These are phyloP conservation scores for Cronartium ribicola DNA, from an alignment of 1,284 basidiomycete species.

Conservation along the genomic window DNA sequence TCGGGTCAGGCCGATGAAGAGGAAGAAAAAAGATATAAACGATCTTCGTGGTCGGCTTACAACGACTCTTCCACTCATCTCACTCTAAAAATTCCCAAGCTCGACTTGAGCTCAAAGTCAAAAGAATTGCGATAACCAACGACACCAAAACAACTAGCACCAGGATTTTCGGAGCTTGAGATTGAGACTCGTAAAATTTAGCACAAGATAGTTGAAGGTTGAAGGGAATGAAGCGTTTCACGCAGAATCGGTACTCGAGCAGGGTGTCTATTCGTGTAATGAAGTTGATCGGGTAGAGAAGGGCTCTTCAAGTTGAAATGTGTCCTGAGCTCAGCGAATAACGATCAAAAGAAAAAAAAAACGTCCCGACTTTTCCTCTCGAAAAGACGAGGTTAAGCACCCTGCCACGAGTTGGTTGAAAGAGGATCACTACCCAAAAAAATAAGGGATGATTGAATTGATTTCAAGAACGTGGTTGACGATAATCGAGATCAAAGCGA, in stretches of 20 bases:
- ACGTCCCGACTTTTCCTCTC: no score
- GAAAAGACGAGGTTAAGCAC: no score
- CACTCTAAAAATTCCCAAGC: background rate
- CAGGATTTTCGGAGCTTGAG: background rate
- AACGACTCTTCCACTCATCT: constrained; percentile 17
- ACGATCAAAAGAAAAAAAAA: background rate
- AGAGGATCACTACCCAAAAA: no score
- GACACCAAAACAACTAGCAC: background rate
- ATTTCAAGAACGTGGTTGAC: no score
- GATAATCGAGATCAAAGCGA: no score
- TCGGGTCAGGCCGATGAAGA: background rate
- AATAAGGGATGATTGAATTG: no score
- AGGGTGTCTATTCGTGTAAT: background rate
- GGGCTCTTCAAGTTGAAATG: background rate
- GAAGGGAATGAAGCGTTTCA: background rate
- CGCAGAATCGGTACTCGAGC: background rate
- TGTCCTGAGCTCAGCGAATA: background rate
- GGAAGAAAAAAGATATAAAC: background rate
- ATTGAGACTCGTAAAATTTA: constrained; percentile 1
- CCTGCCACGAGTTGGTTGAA: no score
- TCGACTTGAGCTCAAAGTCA: background rate
- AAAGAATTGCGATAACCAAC: background rate
- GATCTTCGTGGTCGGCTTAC: background rate
- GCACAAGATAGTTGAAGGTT: background rate
- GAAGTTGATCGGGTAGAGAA: background rate